A percentile compares a stretch with the other conserved stretches of the same genome.
Conservation (phyloP, 208 protist genomes). For the Wallacemonas rigidus region DNA sequence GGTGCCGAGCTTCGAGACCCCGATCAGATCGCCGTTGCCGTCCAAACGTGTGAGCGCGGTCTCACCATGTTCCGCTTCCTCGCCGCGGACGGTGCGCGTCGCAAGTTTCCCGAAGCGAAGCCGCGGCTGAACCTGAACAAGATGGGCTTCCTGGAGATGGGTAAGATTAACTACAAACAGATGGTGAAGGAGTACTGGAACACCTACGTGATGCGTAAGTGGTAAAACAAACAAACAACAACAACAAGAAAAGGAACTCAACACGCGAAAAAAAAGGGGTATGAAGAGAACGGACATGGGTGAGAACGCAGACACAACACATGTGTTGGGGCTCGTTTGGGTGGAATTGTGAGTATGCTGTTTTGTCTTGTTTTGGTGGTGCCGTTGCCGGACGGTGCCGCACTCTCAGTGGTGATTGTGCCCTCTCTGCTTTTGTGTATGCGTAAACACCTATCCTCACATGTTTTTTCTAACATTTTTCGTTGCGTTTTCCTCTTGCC, state of each 20-base stretch:
- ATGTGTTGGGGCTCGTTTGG: too few species aligned
- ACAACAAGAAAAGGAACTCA: constrained; percentile 8
- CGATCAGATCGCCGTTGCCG: constrained; percentile 79
- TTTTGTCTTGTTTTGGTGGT: too few species aligned
- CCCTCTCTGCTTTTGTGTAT: background rate
- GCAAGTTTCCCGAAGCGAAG: constrained; percentile 86
- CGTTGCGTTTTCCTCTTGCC: constrained; percentile 7
- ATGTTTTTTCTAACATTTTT: background rate
- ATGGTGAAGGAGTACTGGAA: constrained; percentile 92
- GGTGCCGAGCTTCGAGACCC: constrained; percentile 73
- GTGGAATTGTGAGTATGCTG: too few species aligned
- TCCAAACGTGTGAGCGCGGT: constrained; percentile 84
- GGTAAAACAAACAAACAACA: constrained; percentile 36
- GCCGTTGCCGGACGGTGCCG: too few species aligned
- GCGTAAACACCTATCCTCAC: background rate
- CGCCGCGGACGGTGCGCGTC: constrained; percentile 72
- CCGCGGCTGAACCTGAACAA: constrained; percentile 84
- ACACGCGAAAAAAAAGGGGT: too few species aligned
- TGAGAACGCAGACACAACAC: too few species aligned
- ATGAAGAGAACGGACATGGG: too few species aligned
- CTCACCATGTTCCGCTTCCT: constrained; percentile 86
- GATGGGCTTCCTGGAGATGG: constrained; percentile 89
- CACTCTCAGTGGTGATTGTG: background rate
- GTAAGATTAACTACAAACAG: constrained; percentile 85
- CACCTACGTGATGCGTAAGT: constrained; percentile 83